A percentile compares a stretch with the other conserved stretches of the same genome.
Evolutionary conservation across 1,284 basidiomycete species (phyloP).

Genomic region (Pseudozyma hubeiensis): DNA sequence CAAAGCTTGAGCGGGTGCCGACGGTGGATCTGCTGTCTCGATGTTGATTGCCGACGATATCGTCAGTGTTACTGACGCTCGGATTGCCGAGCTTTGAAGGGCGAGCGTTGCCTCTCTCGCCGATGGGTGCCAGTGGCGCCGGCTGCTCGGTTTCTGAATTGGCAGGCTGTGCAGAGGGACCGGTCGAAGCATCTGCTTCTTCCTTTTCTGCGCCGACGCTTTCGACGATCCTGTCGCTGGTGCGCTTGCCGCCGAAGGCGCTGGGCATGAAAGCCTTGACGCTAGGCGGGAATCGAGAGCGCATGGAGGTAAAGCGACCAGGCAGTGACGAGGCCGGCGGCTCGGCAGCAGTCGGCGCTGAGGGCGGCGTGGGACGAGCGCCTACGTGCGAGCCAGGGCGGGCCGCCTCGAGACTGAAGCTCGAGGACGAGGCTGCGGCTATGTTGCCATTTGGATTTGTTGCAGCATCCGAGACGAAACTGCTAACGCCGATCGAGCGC

Average conservation of each 20-base stretch:
- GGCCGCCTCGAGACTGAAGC: slow-evolving; percentile 16
- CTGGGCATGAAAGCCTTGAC: slow-evolving; percentile 65
- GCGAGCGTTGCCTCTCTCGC: slow-evolving; percentile 36
- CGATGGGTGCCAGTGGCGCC: slow-evolving; percentile 32
- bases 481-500: slow-evolving; percentile 38
- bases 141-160: slow-evolving; percentile 20
- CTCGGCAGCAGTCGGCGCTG: slow-evolving; percentile 27
- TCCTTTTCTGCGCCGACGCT: slow-evolving; percentile 55
- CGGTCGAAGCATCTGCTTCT: slow-evolving; percentile 36
- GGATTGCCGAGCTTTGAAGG: slow-evolving; percentile 28
- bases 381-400: slow-evolving; percentile 11
- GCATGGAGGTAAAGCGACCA: slow-evolving; percentile 61
- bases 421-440: slow-evolving; percentile 17
- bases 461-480: slow-evolving; percentile 39
- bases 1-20: slow-evolving; percentile 58
- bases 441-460: slow-evolving; percentile 17
- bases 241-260: slow-evolving; percentile 62
- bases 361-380: slow-evolving; percentile 2
- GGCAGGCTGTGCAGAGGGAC: not conserved
- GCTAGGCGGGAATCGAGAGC: slow-evolving; percentile 62
- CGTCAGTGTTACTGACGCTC: slow-evolving; percentile 27
- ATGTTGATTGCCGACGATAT: slow-evolving; percentile 23
- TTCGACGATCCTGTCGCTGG: slow-evolving; percentile 62
- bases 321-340: slow-evolving; percentile 49
- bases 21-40: slow-evolving; percentile 61